Base-by-base conservation (phyloP, 495 filamentous ascomycete species). In the Penicillium salamii region DNA sequence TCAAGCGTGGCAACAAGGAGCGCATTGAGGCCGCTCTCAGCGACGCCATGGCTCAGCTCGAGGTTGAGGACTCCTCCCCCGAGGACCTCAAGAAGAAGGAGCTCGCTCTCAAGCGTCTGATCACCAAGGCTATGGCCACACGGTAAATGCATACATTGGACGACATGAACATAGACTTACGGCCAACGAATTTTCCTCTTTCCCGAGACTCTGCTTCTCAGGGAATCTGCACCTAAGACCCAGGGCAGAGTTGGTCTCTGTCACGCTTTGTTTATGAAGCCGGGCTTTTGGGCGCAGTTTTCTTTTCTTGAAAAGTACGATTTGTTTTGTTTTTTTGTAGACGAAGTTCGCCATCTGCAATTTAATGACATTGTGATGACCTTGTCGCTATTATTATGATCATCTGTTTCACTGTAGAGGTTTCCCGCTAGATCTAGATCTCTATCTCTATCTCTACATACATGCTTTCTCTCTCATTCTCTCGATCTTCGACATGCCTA, bases 41-140 rank as follows among this genome's bases (percentile, higher is more conserved):
- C 60, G 88, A 92, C 53, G 88, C 88, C 47, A 92, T 92, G 88
- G 85, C 78, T 21, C 88, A 91, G 68, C 78, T 92, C 43, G 88
- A 92, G 77, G 76, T 92, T 62, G 88, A 92, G 66, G 88, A 99
- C 59, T 89, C 90, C 28, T 75, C 76, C 38, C 87, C 90, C 32
- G 93, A 99, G 61, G 93, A 99, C 69, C 79, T 99, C 52, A 97
- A 95, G 88, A 97, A 97, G 91, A 97, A 97, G 87, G 93, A 99
- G 82, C 78, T 99, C 46, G 93, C 91, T 47, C 81, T 99, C 42
- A 99, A 99, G 91, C 78, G 93, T 62, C 78, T 95, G 54, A 91
- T 99, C 47, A 99, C 93, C 65, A 97, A 97, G 82, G 92, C 91
- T 58, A 93, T 93, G 88, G 78, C 88, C 50, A 90, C 89, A 57